Evolutionary conservation across 108 stramenopile genomes (phyloP).

Genomic region (Chaetoceros muelleri): DNA sequence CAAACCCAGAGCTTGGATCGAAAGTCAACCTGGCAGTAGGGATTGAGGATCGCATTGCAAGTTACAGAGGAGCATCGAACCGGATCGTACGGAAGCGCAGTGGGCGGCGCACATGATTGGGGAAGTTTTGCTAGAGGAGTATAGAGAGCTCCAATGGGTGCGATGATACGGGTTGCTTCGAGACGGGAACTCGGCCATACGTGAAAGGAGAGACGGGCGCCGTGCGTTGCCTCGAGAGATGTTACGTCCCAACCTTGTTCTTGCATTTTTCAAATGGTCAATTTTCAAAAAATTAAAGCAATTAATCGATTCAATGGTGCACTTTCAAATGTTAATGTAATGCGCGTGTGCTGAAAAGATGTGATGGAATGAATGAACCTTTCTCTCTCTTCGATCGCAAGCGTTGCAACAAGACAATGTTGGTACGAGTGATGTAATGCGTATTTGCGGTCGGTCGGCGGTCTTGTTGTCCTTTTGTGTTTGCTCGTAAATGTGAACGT

Average conservation of each 20-base stretch:
- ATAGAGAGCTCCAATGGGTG: constrained; percentile 94
- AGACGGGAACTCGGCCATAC: constrained; percentile 91
- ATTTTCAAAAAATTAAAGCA: too few species aligned
- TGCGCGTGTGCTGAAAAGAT: too few species aligned
- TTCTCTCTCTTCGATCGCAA: too few species aligned
- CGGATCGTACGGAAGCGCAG: constrained; percentile 92
- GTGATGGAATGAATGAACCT: too few species aligned
- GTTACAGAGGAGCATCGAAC: constrained; percentile 85
- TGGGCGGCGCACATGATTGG: constrained; percentile 58
- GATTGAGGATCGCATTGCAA: constrained; percentile 95
- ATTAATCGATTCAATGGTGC: too few species aligned
- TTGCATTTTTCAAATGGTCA: constrained; percentile 23
- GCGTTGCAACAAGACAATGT: too few species aligned
- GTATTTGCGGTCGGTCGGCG: too few species aligned
- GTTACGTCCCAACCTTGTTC: constrained; percentile 79
- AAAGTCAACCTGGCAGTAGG: constrained; percentile 96
- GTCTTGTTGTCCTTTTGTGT: too few species aligned
- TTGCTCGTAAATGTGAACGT: too few species aligned
- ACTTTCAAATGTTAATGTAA: too few species aligned
- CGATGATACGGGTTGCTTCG: constrained; percentile 95
- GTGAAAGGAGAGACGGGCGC: constrained; percentile 92
- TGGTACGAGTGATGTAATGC: too few species aligned
- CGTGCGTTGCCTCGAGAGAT: constrained; percentile 72
- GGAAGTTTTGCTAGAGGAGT: constrained; percentile 94
- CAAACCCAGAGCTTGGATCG: constrained; percentile 97